phyloP scores from a whole-genome alignment of 192 early-diverging fungal genomes.

The Rhizophlyctis rosea region DNA sequence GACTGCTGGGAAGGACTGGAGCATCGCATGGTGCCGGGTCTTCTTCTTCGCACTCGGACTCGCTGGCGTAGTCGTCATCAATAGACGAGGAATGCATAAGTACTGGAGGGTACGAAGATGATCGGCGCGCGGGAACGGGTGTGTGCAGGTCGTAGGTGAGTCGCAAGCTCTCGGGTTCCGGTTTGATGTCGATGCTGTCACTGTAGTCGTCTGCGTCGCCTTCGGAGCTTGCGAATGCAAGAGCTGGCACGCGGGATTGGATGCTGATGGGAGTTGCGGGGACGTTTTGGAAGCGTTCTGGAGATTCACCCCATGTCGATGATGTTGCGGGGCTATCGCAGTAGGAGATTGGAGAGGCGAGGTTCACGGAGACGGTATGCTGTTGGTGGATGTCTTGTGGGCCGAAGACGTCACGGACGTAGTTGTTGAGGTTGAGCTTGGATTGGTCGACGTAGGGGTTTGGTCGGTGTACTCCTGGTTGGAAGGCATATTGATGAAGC shows the following conservation, averaged over 20 bases:
- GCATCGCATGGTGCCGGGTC: too few species aligned
- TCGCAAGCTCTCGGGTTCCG: too few species aligned
- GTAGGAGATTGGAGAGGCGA: too few species aligned
- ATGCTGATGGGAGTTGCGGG: background rate
- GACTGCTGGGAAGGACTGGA: too few species aligned
- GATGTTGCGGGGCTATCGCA: background rate
- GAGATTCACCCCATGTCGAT: background rate
- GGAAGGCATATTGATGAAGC: conserved; percentile 25
- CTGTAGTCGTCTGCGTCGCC: too few species aligned
- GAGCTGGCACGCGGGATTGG: too few species aligned
- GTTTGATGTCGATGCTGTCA: too few species aligned
- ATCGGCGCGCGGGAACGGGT: background rate
- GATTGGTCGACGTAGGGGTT: conserved; percentile 27
- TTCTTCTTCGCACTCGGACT: too few species aligned
- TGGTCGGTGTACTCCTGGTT: conserved; percentile 20
- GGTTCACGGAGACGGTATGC: too few species aligned
- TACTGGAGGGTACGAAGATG: background rate
- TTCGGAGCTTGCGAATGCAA: too few species aligned
- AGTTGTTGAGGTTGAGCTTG: conserved; percentile 19
- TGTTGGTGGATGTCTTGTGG: too few species aligned
- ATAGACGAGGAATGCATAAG: background rate
- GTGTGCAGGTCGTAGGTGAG: background rate
- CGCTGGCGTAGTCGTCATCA: background rate
- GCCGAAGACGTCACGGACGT: conserved; percentile 20
- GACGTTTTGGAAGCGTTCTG: background rate